Conservation (phyloP, 176 grass and related monocot species). For the Alopecurus myosuroides region DNA sequence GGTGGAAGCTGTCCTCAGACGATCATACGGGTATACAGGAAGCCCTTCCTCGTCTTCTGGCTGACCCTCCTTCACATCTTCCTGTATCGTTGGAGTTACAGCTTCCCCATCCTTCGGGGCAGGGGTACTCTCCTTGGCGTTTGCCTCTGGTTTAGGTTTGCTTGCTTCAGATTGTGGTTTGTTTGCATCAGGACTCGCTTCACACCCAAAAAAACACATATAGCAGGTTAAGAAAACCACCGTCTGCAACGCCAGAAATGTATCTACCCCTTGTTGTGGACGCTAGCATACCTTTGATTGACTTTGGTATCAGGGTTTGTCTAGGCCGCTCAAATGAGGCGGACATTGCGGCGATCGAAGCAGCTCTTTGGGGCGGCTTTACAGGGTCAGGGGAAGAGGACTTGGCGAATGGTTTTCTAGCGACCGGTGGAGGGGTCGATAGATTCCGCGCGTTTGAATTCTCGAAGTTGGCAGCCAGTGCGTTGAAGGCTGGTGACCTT, state of each 20-base stretch:
- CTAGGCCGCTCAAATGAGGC: constrained; percentile 79
- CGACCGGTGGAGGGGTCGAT: constrained; percentile 83
- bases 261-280: constrained; percentile 12
- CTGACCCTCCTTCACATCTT: constrained; percentile 80
- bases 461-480: constrained; percentile 95
- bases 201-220: constrained; percentile 26
- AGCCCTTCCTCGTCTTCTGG: constrained; percentile 64
- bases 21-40: constrained; percentile 65
- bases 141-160: constrained; percentile 62
- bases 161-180: constrained; percentile 47
- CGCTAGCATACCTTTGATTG: constrained; percentile 73
- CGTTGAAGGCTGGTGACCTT: constrained; percentile 95
- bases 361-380: constrained; percentile 53
- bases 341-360: constrained; percentile 63
- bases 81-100: constrained; percentile 45
- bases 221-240: constrained; percentile 35
- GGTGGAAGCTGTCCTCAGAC: constrained; percentile 65
- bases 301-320: constrained; percentile 89
- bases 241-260: not conserved
- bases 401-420: constrained; percentile 59
- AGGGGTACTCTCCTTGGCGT: constrained; percentile 55
- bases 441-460: constrained; percentile 83
- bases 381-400: constrained; percentile 51
- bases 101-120: constrained; percentile 38
- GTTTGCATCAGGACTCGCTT: constrained; percentile 66